Evolutionary conservation across 164 flowering plant genomes (phyloP).

Genomic region (Cinnamomum chago): DNA sequence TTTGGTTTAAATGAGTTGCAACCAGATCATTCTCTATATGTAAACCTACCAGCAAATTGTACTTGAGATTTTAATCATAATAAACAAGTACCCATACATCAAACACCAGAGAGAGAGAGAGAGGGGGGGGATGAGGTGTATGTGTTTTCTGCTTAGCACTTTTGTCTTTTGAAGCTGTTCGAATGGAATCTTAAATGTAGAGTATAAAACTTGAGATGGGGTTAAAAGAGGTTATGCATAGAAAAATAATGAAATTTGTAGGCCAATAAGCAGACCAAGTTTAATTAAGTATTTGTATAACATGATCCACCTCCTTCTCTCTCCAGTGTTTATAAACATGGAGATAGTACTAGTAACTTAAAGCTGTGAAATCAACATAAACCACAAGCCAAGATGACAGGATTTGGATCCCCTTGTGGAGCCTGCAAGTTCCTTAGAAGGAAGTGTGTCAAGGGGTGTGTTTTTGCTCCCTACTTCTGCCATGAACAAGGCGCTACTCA

Average conservation of each 20-base stretch:
- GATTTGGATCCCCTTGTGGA: constrained; percentile 88
- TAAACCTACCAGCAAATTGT: background rate
- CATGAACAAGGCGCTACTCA: constrained; percentile 81
- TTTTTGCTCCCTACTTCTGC: constrained; percentile 91
- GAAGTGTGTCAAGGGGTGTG: constrained; percentile 79
- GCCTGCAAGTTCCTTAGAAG: constrained; percentile 93
- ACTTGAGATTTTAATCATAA: background rate
- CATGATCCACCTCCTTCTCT: constrained; percentile 34
- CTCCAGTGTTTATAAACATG: constrained; percentile 46
- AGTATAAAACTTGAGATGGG: constrained; percentile 24
- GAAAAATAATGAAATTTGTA: constrained; percentile 47
- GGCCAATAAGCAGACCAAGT: constrained; percentile 56
- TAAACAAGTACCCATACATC: background rate
- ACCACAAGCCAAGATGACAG: constrained; percentile 45
- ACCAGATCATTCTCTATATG: background rate
- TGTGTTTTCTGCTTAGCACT: constrained; percentile 14
- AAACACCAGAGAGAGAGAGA: background rate
- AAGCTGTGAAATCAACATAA: constrained; percentile 10
- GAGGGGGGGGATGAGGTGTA: background rate
- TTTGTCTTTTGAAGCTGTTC: constrained; percentile 41
- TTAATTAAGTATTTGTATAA: constrained; percentile 38
- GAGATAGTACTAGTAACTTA: constrained; percentile 18
- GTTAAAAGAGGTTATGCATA: constrained; percentile 20
- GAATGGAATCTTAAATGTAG: constrained; percentile 39
- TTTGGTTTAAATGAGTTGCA: background rate